Evolutionary conservation across 306 rosid species (phyloP), one percentile per base, ranked within the genome.

Genomic region (Quercus parvula): DNA sequence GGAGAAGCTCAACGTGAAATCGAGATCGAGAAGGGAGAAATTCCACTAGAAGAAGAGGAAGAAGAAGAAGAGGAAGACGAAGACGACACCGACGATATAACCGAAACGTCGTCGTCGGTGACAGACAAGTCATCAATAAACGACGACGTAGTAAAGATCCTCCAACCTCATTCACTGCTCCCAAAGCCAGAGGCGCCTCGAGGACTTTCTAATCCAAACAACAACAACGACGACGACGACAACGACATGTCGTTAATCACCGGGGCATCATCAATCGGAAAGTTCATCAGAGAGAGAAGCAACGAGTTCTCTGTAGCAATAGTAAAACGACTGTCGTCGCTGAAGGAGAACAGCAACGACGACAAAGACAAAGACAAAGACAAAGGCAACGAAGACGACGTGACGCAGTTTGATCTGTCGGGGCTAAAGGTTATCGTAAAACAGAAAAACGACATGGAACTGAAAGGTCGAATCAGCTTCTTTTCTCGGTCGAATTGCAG

Each of bases 401-500:
- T 85, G 10, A 89, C 90, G 1, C 97, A 96, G 88, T 85, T 90
- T 73, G 77, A 79, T 30, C 93, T 96, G 56, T 81, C 98, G 19
- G 98, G 92, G 0, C 71, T 93, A 1, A 93, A 81, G 28, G 98
- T 96, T 15, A 68, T 85, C 8, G 98, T 90, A 81, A 75, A 75
- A 77, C 63, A 46, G 41, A 94, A 90, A 71, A 72, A 30, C 70
- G 74, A 76, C 38, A 41, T 81, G 7, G 79, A 85, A 17, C 12
- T 54, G 27, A 93, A 86, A 79, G 99, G 99, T 0, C 75, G 98
- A 74, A 79, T 96, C 82, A 91, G 87, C 88, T 93, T 96, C 89
- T 96, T 90, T 86, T 93, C 98, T 22, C 83, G 88, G 71, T 96
- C 99, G 17, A 79, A 84, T 63, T 96, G 98, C 75, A 83, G 99